These are phyloP conservation scores for Reticulascus tulasneorum DNA, from an alignment of 2,329 filamentous ascomycete genomes.

Conservation along the genomic window DNA sequence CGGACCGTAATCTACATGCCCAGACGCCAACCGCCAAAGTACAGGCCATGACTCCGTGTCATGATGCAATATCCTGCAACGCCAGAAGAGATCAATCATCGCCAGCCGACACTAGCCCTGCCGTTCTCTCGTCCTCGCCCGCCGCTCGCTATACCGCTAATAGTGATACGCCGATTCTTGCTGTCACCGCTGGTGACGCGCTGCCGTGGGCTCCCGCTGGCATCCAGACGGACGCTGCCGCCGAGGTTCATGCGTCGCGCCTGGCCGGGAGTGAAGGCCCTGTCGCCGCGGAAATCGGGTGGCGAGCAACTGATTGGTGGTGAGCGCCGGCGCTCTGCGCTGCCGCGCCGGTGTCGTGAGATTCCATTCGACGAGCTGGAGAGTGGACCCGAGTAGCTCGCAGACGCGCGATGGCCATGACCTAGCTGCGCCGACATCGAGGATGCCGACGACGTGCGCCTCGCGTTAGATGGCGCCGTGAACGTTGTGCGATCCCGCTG, in stretches of 20 bases:
- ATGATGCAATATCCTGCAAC: too few species aligned
- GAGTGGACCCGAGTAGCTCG: constrained; percentile 36
- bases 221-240: constrained; percentile 28
- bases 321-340: constrained; percentile 46
- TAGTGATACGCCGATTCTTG: constrained; percentile 15
- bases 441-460: constrained; percentile 41
- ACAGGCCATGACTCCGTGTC: constrained; percentile 11
- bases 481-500: constrained; percentile 30
- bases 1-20: constrained; percentile 1
- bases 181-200: constrained; percentile 11
- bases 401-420: constrained; percentile 16
- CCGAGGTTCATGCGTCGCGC: constrained; percentile 55
- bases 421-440: constrained; percentile 1
- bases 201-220: constrained; percentile 19
- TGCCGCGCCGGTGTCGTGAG: constrained; percentile 48
- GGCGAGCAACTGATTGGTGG: constrained; percentile 52
- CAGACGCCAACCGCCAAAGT: constrained; percentile 3
- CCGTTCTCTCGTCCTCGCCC: constrained; percentile 13
- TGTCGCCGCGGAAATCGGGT: constrained; percentile 29
- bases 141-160: constrained; percentile 10
- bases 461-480: constrained; percentile 29
- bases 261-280: constrained; percentile 49
- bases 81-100: constrained; percentile 28
- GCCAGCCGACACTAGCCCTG: constrained; percentile 29
- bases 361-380: constrained; percentile 53